Conservation (phyloP, 345 rosid genomes). For the Corchorus olitorius region DNA sequence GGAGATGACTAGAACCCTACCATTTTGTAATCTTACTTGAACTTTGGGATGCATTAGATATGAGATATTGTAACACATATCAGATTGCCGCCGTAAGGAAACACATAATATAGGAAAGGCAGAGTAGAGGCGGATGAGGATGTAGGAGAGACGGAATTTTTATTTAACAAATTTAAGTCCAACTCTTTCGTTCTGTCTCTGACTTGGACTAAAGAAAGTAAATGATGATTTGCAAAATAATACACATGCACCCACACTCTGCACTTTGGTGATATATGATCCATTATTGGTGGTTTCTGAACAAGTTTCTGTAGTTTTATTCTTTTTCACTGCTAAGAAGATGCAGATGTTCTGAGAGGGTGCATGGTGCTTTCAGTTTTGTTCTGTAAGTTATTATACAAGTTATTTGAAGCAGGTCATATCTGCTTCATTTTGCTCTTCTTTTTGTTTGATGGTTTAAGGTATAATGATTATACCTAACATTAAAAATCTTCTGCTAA, state of each 20-base stretch:
- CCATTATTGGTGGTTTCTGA: neutral
- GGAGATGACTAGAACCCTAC: constrained; percentile 33
- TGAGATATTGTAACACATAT: neutral
- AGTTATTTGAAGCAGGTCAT: neutral
- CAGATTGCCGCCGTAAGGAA: neutral
- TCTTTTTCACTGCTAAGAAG: neutral
- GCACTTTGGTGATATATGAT: neutral
- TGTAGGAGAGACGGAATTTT: neutral
- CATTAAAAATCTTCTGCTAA: neutral
- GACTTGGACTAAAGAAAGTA: neutral
- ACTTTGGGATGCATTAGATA: constrained; percentile 10
- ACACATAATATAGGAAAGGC: neutral
- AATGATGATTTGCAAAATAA: constrained; percentile 3
- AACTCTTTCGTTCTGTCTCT: neutral
- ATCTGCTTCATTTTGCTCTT: neutral
- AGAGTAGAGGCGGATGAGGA: neutral
- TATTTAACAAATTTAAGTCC: neutral
- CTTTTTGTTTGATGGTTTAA: neutral
- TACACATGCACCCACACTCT: neutral
- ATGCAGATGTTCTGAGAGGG: neutral
- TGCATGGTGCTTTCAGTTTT: neutral
- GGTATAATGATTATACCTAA: constrained; percentile 3
- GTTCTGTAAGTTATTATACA: neutral
- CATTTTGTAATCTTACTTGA: constrained; percentile 11
- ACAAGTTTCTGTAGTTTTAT: neutral